Evolutionary conservation across 2,329 filamentous ascomycete genomes (phyloP).

Genomic region (Pseudocercospora pini-densiflorae): DNA sequence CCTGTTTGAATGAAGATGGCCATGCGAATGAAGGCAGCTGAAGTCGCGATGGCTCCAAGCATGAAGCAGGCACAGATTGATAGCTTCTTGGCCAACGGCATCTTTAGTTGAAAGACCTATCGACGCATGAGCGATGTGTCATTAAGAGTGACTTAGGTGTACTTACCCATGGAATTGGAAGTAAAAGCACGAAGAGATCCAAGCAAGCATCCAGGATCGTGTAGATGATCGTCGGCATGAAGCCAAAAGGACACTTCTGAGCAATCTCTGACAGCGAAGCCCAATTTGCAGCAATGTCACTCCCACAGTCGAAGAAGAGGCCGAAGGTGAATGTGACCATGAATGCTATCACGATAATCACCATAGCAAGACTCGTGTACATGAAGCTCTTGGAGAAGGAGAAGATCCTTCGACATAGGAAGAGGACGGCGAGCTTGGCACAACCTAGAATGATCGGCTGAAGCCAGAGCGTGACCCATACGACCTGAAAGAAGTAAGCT

Average conservation of each 20-base stretch:
- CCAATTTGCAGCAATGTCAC: conserved; percentile 20
- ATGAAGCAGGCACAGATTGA: conserved; percentile 22
- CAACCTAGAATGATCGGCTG: conserved; percentile 21
- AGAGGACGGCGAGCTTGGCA: conserved; percentile 21
- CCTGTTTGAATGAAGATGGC: conserved; percentile 22
- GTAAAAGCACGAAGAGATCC: conserved; percentile 20
- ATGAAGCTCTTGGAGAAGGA: conserved; percentile 19
- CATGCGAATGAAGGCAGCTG: conserved; percentile 24
- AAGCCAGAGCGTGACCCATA: conserved; percentile 21
- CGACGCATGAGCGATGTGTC: conserved; percentile 10
- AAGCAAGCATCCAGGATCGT: conserved; percentile 22
- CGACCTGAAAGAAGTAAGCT: neutral
- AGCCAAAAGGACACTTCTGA: conserved; percentile 22
- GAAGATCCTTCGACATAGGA: conserved; percentile 23
- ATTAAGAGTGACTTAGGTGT: neutral
- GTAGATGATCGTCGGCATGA: conserved; percentile 24
- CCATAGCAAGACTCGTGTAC: neutral
- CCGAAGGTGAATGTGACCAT: conserved; percentile 23
- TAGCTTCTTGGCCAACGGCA: conserved; percentile 19
- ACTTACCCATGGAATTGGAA: conserved; percentile 21
- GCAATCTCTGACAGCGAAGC: conserved; percentile 20
- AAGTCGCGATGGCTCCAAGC: conserved; percentile 15
- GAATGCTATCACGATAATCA: conserved; percentile 11
- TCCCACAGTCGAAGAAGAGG: conserved; percentile 21
- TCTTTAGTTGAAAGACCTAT: conserved; percentile 21